These are phyloP conservation scores for Sordariomycetes sp. DNA, from an alignment of 2,329 filamentous ascomycete species.

Conservation along the genomic window DNA sequence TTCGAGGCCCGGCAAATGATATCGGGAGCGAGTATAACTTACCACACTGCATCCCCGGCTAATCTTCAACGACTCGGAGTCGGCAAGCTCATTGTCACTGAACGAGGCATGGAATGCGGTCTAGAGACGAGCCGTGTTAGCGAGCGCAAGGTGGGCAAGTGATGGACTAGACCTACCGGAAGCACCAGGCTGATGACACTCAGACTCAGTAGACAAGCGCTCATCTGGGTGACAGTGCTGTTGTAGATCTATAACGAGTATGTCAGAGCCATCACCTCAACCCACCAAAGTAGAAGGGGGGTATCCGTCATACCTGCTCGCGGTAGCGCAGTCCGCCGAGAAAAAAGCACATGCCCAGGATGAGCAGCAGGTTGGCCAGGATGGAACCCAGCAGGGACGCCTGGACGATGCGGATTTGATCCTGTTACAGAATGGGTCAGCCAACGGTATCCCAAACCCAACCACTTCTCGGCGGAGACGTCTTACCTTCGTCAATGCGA, in stretches of 20 bases:
- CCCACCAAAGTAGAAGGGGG: not conserved
- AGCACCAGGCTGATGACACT: conserved; percentile 83
- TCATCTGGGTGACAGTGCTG: conserved; percentile 93
- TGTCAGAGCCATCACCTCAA: not conserved
- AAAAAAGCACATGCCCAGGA: conserved; percentile 86
- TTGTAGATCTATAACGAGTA: conserved; percentile 63
- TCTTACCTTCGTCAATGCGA: conserved; percentile 3
- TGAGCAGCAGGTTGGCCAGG: conserved; percentile 76
- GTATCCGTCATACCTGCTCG: conserved; percentile 55
- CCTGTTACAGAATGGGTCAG: conserved; percentile 21
- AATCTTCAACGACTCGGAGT: conserved; percentile 66
- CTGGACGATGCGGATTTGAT: conserved; percentile 85
- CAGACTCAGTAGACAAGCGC: conserved; percentile 80
- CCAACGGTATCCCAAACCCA: not conserved
- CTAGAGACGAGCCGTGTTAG: conserved; percentile 19
- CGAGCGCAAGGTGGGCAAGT: not conserved
- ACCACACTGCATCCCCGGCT: conserved; percentile 84
- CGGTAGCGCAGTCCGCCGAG: conserved; percentile 76
- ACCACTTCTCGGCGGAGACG: too few species aligned
- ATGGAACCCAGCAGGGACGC: conserved; percentile 85
- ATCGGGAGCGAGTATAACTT: conserved; percentile 19
- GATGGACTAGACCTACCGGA: conserved; percentile 41
- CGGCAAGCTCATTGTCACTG: conserved; percentile 47
- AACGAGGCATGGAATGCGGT: conserved; percentile 92
- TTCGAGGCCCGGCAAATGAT: not conserved